Evolutionary conservation across 2,329 filamentous ascomycete genomes (phyloP), one percentile per base, ranked within the genome.

Genomic region (Sporothrix sp.): DNA sequence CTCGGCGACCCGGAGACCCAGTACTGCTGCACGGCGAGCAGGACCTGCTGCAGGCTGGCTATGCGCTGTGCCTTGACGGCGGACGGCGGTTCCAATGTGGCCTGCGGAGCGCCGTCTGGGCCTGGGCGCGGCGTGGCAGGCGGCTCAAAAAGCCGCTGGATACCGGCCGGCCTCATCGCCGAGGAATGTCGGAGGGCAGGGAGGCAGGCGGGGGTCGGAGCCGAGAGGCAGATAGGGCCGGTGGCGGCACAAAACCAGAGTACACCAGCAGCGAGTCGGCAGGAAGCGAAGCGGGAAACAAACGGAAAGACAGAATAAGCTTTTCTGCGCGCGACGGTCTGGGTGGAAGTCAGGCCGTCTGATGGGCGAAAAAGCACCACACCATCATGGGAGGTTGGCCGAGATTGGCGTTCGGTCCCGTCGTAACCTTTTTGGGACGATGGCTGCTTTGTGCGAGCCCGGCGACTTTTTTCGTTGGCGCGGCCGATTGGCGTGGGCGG

Each of bases 1-100:
- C 71, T 65, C 8, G 63, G 56, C 0, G 66, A 68, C 1, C 64
- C 62, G 7, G 70, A 58, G 30, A 66, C 61, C 63, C 70, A 72
- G 4, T 72, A 62, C 16, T 70, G 58, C 43, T 66, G 63, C 14
- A 70, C 68, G 2, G 60, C 59, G 7, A 58, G 58, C 35, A 75
- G 59, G 0, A 76, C 66, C 0, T 62, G 61, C 8, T 61, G 59
- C 14, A 78, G 57, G 16, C 53, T 46, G 20, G 50, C 54, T 9
- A 54, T 53, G 38, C 60, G 56, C 32, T 52, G 56, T 7, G 51
- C 52, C 7, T 42, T 52, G 45, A 58, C 61, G n/a, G 32, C 42
- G 2, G 39, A 35, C 2, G 33, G 4, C 10, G 49, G 38, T 9
- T 27, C 25, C 25, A 28, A n/a, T n/a, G 27, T n/a, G 23, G 7